phyloP scores from a whole-genome alignment of 345 rosid genomes.

The Triadica sebifera region DNA sequence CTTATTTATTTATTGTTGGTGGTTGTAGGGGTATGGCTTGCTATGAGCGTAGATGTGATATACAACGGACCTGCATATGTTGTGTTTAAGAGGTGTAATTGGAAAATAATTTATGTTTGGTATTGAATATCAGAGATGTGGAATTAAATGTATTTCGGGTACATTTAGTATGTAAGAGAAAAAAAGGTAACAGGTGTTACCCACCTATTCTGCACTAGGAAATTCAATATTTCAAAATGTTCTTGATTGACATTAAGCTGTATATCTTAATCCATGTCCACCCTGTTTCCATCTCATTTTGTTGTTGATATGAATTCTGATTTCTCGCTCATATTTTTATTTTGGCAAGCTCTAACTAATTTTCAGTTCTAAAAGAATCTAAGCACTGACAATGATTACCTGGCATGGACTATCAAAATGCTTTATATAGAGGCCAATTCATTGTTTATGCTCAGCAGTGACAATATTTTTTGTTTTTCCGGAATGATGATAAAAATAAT shows the following conservation, averaged over 20 bases:
- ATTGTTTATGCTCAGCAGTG: slow-evolving; percentile 5
- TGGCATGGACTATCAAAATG: neutral
- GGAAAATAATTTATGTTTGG: no score
- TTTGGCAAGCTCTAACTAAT: neutral
- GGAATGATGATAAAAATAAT: slow-evolving; percentile 56
- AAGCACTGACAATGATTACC: neutral
- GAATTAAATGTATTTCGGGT: no score
- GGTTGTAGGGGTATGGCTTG: no score
- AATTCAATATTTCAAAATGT: neutral
- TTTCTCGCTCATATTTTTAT: neutral
- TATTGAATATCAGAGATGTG: no score
- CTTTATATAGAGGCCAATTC: neutral
- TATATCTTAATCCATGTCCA: neutral
- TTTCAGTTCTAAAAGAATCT: neutral
- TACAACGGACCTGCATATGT: no score
- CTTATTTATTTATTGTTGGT: no score
- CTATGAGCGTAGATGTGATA: no score
- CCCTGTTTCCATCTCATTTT: neutral
- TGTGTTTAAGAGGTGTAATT: no score
- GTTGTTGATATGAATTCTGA: neutral
- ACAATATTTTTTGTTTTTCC: slow-evolving; percentile 23
- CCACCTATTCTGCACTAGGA: neutral
- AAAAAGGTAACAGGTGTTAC: slow-evolving; percentile 42
- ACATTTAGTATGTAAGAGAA: neutral
- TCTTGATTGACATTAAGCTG: neutral